Conservation (phyloP, 2,329 filamentous ascomycete genomes). For the Fusarium buxicola region DNA sequence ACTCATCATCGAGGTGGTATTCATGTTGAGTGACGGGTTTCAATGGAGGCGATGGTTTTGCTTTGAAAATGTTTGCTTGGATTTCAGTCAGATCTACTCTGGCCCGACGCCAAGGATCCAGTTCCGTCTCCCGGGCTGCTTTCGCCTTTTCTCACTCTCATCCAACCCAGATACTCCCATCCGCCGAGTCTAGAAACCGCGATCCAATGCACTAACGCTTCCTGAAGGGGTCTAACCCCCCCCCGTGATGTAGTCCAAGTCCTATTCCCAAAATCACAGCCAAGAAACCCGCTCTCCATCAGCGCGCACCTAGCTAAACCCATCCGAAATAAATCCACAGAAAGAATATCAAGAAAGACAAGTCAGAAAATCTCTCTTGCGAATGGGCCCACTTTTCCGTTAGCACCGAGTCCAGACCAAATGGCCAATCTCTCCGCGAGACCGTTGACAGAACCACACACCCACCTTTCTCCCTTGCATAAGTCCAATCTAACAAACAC, state of each 20-base stretch:
- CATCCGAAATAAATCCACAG: conserved; percentile 19
- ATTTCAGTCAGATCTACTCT: conserved; percentile 29
- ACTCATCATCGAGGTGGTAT: not conserved
- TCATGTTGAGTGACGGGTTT: not conserved
- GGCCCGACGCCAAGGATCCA: conserved; percentile 23
- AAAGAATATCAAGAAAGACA: conserved; percentile 28
- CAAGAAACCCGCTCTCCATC: conserved; percentile 3
- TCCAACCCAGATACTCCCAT: conserved; percentile 27
- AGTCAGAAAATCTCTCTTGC: conserved; percentile 22
- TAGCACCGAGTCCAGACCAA: conserved; percentile 31
- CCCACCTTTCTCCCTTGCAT: conserved; percentile 36
- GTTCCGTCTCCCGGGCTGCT: conserved; percentile 30
- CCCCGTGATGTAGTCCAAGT: conserved; percentile 23
- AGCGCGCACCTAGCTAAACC: not conserved
- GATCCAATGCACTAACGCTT: conserved; percentile 27
- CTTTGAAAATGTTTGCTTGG: conserved; percentile 5
- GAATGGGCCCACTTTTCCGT: conserved; percentile 31
- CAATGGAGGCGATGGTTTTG: not conserved
- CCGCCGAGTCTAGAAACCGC: conserved; percentile 39
- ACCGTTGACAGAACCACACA: conserved; percentile 32
- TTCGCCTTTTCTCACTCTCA: conserved; percentile 23
- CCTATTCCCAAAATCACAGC: conserved; percentile 10
- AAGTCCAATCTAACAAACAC: conserved; percentile 28
- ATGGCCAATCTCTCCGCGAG: conserved; percentile 24
- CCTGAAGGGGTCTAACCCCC: conserved; percentile 41